Base-by-base conservation (phyloP, 2,329 filamentous ascomycete species). In the Pyrenochaeta sp. region DNA sequence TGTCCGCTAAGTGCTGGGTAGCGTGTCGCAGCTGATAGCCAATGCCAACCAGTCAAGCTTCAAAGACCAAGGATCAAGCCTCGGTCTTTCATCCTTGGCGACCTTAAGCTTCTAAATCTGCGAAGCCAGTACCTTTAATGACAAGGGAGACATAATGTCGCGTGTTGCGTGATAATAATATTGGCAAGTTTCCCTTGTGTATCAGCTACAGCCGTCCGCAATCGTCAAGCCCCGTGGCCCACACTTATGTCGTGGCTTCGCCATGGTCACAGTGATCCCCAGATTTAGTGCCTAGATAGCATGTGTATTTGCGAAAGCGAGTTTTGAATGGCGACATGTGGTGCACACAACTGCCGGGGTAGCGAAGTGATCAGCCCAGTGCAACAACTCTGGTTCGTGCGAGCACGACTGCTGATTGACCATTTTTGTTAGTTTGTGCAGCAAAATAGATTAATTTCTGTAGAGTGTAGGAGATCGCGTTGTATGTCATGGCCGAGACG, bases 71-170 rank as follows among this genome's bases (percentile, higher is more conserved):
- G 21, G 30, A 40, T 58, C 55, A 72, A 71, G 69, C 66, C 49
- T 68, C 60, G 36, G 53, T 55, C 53, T 51, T 60, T 62, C 58
- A 51, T 45, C 18, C 66, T 71, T 71, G 67, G 64, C 63, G 41
- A 49, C 49, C 62, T 27, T 56, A 56, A 63, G 49, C 49, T 61
- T 57, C 53, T 56, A 49, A 51, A 56, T 43, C 45, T 30, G 31
- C 29, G 51, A 46, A 63, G 66, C 61, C 61, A 66, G 60, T 64
- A 27, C 65, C 61, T 60, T 60, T 60, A 44, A 27, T 41, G 43
- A 45, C 51, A n/a, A 18, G 37, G 35, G 21, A 36, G 27, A 29
- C 11, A 14, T 20, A 41, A 37, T 27, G 30, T 44, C 10, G 5
- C 32, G 29, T 17, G 36, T 44, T 17, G 15, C 21, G 17, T 17